Percentiles rank a stretch among this genome's conserved stretches.
Conservation (phyloP, 768 basidiomycete genomes). For the Tylopilus sp. region DNA sequence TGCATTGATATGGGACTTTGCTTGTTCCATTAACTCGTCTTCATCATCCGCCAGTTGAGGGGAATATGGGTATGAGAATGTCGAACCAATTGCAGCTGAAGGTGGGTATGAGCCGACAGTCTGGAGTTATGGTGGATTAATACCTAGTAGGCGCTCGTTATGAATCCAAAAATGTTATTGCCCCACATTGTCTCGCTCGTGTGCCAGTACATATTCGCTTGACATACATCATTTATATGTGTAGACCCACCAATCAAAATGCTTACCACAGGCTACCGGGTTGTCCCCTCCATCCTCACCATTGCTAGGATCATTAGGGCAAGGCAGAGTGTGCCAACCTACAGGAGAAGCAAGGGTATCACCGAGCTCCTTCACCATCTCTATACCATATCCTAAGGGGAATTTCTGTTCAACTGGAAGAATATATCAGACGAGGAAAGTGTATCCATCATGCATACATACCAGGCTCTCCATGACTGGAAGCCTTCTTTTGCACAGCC, state of each 20-base stretch:
- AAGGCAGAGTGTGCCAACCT: conserved; percentile 90
- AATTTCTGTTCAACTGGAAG: background rate
- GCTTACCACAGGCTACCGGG: conserved; percentile 8
- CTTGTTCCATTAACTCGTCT: conserved; percentile 60
- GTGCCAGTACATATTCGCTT: conserved; percentile 39
- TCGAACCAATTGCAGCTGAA: conserved; percentile 4
- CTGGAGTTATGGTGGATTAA: background rate
- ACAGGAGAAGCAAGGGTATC: conserved; percentile 79
- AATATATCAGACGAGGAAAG: background rate
- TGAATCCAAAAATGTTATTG: conserved; percentile 82
- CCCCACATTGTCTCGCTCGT: conserved; percentile 84
- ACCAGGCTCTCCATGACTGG: conserved; percentile 17
- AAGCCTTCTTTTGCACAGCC: conserved; percentile 32
- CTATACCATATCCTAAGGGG: conserved; percentile 25
- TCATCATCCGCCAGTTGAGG: conserved; percentile 53
- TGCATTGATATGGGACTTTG: conserved; percentile 80
- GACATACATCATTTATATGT: conserved; percentile 8
- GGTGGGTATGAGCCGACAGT: background rate
- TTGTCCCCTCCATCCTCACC: conserved; percentile 16
- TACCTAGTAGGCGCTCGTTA: conserved; percentile 78
- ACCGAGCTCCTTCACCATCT: conserved; percentile 57
- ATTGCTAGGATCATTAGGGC: conserved; percentile 56
- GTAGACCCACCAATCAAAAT: background rate
- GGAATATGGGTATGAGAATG: conserved; percentile 75
- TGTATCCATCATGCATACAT: background rate